phyloP scores from a whole-genome alignment of 2,329 filamentous ascomycete species.

The Aureobasidium leucospermi region DNA sequence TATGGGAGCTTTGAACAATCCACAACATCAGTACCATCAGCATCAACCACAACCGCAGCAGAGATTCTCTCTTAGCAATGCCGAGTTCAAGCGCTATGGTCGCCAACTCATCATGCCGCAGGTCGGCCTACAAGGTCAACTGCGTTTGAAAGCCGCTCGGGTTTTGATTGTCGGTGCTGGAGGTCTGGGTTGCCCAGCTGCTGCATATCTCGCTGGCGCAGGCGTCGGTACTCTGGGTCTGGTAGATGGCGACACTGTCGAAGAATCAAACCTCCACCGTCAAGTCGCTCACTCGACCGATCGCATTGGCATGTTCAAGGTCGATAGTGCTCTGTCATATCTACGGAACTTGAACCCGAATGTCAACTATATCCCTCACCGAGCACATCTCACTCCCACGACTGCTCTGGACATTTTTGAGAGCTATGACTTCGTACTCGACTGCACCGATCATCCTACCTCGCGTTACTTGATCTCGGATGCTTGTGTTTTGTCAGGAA shows the following conservation, averaged over 20 bases:
- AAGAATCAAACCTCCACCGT: conserved; percentile 84
- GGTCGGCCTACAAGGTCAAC: conserved; percentile 71
- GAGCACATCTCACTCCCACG: conserved; percentile 57
- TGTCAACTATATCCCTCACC: conserved; percentile 56
- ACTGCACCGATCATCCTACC: conserved; percentile 91
- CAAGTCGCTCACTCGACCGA: conserved; percentile 74
- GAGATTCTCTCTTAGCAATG: conserved; percentile 45
- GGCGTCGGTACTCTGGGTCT: conserved; percentile 78
- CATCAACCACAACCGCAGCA: not conserved
- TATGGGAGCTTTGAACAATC: conserved; percentile 24
- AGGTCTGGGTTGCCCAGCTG: conserved; percentile 84
- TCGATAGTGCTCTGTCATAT: conserved; percentile 56
- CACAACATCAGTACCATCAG: conserved; percentile 18
- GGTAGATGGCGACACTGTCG: conserved; percentile 81
- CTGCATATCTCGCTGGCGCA: conserved; percentile 84
- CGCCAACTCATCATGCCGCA: conserved; percentile 83
- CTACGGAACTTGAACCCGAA: conserved; percentile 57
- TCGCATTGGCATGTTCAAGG: conserved; percentile 69
- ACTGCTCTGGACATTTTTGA: conserved; percentile 61
- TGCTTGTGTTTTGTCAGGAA: conserved; percentile 69
- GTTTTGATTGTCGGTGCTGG: conserved; percentile 82
- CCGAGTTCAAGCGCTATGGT: conserved; percentile 82
- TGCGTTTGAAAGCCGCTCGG: conserved; percentile 59
- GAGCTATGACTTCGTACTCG: conserved; percentile 75
- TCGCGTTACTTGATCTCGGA: conserved; percentile 92